Conservation (phyloP, 495 filamentous ascomycete genomes). For the Tuber aestivum region DNA sequence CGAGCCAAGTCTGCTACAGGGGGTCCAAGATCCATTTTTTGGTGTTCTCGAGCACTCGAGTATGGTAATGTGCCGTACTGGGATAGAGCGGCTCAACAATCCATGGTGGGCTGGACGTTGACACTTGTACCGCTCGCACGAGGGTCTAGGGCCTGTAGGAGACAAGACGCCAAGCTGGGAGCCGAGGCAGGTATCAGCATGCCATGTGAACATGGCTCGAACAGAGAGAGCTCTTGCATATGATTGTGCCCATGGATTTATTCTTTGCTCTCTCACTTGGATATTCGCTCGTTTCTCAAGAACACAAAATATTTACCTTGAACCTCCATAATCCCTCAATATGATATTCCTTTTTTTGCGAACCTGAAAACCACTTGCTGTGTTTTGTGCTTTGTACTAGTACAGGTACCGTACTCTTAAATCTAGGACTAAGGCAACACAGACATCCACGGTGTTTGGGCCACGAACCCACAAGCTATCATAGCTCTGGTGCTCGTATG, state of each 20-base stretch:
- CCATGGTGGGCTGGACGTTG: too few relatives aligned
- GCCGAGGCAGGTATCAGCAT: neutral
- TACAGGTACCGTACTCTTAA: too few relatives aligned
- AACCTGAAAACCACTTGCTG: neutral
- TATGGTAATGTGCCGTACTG: neutral
- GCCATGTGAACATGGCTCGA: neutral
- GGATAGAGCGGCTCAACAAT: too few relatives aligned
- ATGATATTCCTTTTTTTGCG: neutral
- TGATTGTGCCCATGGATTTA: neutral
- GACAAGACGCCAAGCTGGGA: neutral
- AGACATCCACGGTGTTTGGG: neutral
- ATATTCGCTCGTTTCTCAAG: neutral
- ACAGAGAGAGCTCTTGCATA: neutral
- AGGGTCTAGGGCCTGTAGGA: neutral
- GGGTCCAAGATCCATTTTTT: too few relatives aligned
- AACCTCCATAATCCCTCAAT: neutral
- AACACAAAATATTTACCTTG: neutral
- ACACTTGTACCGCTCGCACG: too few relatives aligned
- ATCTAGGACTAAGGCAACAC: neutral
- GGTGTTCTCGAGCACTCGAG: too few relatives aligned
- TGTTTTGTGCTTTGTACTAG: neutral
- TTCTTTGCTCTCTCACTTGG: neutral
- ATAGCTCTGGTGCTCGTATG: neutral
- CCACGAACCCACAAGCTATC: neutral
- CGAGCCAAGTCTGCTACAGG: neutral